Evolutionary conservation across 108 stramenopile species (phyloP), one percentile per base, ranked within the genome.

Genomic region (Bacterosira constricta): DNA sequence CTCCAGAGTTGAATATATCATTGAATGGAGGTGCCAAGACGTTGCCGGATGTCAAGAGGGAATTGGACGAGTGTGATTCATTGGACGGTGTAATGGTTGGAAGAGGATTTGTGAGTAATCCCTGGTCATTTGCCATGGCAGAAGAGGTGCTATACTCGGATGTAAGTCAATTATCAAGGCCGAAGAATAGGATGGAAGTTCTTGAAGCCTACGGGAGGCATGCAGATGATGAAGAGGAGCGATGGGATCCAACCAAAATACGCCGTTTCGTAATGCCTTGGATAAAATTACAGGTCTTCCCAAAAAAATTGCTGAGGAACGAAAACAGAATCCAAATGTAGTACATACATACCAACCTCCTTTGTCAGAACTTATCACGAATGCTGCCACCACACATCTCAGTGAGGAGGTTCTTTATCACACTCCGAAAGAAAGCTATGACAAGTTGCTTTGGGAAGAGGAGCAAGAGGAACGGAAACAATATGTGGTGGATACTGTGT

Each of bases 1-100:
- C 82, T 68, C 96, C 94, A 25, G 86, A 89, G 44, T 79, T 96
- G 32, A 86, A 85, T 6, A 86, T 97, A 54, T 75, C 85, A 4
- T 57, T 97, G 41, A 97, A 98, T 83, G 97, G 96, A 7, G 96
- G 93, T 8, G 75, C 96, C 23, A 84, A 94, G 20, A 89, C 76
- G 17, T 38, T 96, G 12, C 36, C 75, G 1, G 87, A 86, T 25
- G 93, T 84, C 7, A 77, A 86, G 76, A 71, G 66, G 25, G 79
- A 88, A 72, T 84, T 94, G 45, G 78, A 85, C 0, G 39, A 47
- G 29, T 89, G 86, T 59, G 83, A 84, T 17, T 38, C 46, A 21
- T 66, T 94, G 46, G 77, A 70, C 1, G 96, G 96, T 20, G 83
- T 93, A 49, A 96, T 96, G 96, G 83, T 94, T 35, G 96, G 96